phyloP scores from a whole-genome alignment of 1,284 basidiomycete species.

The Vanrija humicola region DNA sequence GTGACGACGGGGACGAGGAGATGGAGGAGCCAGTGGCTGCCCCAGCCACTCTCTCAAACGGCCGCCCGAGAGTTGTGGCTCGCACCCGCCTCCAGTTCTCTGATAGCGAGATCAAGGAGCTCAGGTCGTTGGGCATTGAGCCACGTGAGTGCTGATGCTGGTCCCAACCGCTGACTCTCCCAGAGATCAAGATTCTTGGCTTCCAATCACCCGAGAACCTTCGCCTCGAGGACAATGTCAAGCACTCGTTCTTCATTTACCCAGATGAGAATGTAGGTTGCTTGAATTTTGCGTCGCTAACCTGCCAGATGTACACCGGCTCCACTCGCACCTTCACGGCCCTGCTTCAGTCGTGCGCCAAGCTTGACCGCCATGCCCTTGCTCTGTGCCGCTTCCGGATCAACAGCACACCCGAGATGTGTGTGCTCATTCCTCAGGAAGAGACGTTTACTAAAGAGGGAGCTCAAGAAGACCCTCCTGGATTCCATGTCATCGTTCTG shows the following conservation, averaged over 20 bases:
- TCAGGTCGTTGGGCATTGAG: slow-evolving; percentile 67
- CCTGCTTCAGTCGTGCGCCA: slow-evolving; percentile 74
- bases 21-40: not conserved
- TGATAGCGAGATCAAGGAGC: slow-evolving; percentile 72
- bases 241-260: slow-evolving; percentile 86
- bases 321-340: slow-evolving; percentile 88
- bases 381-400: slow-evolving; percentile 67
- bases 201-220: slow-evolving; percentile 76
- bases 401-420: slow-evolving; percentile 74
- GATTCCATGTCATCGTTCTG: slow-evolving; percentile 85
- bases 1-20: not conserved
- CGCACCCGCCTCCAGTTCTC: slow-evolving; percentile 62
- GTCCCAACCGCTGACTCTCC: not conserved
- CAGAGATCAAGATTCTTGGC: slow-evolving; percentile 76
- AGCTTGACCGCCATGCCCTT: slow-evolving; percentile 76
- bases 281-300: not conserved
- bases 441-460: slow-evolving; percentile 69
- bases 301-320: slow-evolving; percentile 60
- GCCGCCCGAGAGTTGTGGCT: too few species aligned
- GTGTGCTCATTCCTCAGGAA: slow-evolving; percentile 81
- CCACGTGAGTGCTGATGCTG: slow-evolving; percentile 55
- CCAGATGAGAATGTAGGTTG: slow-evolving; percentile 75
- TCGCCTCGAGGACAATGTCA: slow-evolving; percentile 80
- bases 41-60: not conserved
- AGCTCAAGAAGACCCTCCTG: slow-evolving; percentile 73